Conservation (phyloP, 176 grass and related monocot genomes). For the Stipa capillata region DNA sequence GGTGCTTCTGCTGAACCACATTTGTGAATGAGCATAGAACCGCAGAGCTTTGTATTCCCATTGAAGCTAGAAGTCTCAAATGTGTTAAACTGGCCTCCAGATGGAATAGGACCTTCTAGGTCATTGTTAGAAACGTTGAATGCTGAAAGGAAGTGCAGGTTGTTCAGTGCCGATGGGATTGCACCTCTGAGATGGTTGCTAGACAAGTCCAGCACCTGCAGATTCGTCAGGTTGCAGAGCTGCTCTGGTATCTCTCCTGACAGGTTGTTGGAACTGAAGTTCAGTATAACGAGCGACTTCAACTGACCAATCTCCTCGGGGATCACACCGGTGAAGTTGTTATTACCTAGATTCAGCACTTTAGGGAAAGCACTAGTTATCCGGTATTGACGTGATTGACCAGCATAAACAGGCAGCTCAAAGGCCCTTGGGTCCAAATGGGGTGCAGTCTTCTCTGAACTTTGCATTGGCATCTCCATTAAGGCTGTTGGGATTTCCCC, state of each 20-base stretch:
- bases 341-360: neutral
- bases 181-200: conserved; percentile 17
- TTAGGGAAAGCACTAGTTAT: neutral
- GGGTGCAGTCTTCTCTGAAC: neutral
- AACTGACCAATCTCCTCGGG: conserved; percentile 25
- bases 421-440: neutral
- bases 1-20: too few relatives aligned
- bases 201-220: conserved; percentile 11
- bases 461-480: conserved; percentile 14
- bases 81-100: too few relatives aligned
- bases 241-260: conserved; percentile 11
- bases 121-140: too few relatives aligned
- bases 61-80: too few relatives aligned
- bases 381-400: neutral
- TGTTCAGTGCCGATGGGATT: neutral
- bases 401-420: conserved; percentile 10
- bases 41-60: too few relatives aligned
- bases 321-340: conserved; percentile 4
- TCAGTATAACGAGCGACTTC: conserved; percentile 1
- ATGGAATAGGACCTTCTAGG: too few relatives aligned
- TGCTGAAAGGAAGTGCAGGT: too few relatives aligned
- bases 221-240: conserved; percentile 15
- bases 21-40: too few relatives aligned
- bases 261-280: conserved; percentile 7
- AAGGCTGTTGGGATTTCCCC: too few relatives aligned